Evolutionary conservation across 768 basidiomycete species (phyloP), one percentile per base, ranked within the genome.

Genomic region (Gloeostereum incarnatum): DNA sequence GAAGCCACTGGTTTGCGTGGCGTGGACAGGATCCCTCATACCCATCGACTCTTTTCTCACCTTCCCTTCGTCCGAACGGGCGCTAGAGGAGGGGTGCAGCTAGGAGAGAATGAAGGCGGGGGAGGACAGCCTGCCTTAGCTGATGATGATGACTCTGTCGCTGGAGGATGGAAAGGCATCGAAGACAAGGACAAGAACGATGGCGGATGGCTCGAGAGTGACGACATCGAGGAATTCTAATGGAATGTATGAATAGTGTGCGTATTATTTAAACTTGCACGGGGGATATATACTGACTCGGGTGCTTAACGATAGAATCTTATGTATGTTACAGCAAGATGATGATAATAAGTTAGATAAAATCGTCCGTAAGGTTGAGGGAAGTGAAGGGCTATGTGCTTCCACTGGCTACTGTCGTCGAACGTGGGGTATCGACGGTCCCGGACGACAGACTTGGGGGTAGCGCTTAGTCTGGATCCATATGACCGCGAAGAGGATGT

Each of bases 171-270:
- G 43, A 21, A 43, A 51, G 17, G 35, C 41, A 0, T 58, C 59
- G 11, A 60, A 55, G n/a, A 56, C 52, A n/a, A n/a, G n/a, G n/a
- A n/a, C n/a, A n/a, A n/a, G 3, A 57, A 50, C 9, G 53, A 49
- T 13, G 61, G 62, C 11, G 69, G 71, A 14, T 78, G 75, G 74
- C 47, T 76, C 47, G 75, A 75, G 30, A 61, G 56, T 16, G 75
- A 79, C 47, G 75, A 78, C 47, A 79, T 79, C 36, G 73, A 76
- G 45, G 68, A 75, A 18, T 70, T 62, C 50, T 63, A 51, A 56
- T 32, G 43, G 32, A 31, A n/a, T 37, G 22, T 11, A 13, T 30
- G 13, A 13, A 13, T 30, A 17, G 29, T 30, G 29, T 30, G n/a
- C n/a, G n/a, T n/a, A n/a, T n/a, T n/a, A n/a, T n/a, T n/a, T n/a